A percentile compares a stretch with the other conserved stretches of the same genome.
Evolutionary conservation across 441 rosid genomes (phyloP).

Genomic region (Iberis amara): DNA sequence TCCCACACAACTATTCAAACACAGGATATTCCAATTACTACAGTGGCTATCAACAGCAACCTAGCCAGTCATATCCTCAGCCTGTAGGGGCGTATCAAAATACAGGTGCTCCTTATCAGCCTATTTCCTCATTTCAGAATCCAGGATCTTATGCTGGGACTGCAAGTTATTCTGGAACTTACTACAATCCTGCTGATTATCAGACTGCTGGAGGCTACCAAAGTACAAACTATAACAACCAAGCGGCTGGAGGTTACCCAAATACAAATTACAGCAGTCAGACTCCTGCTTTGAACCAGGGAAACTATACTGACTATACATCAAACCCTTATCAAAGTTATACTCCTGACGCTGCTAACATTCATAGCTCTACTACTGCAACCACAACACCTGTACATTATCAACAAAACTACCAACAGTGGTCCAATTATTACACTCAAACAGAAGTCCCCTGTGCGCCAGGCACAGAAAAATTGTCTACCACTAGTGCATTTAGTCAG

Average conservation of each 20-base stretch:
- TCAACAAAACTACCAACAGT: slow-evolving; percentile 78
- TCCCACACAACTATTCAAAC: slow-evolving; percentile 66
- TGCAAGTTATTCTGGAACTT: slow-evolving; percentile 92
- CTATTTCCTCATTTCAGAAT: slow-evolving; percentile 85
- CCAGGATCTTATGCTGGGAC: slow-evolving; percentile 98
- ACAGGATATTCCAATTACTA: slow-evolving; percentile 77
- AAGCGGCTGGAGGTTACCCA: slow-evolving; percentile 73
- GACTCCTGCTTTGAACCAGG: slow-evolving; percentile 52
- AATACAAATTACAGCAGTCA: slow-evolving; percentile 70
- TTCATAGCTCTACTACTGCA: slow-evolving; percentile 51
- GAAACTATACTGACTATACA: slow-evolving; percentile 59
- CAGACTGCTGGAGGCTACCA: slow-evolving; percentile 97
- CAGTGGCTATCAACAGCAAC: slow-evolving; percentile 76
- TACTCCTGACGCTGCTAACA: slow-evolving; percentile 44
- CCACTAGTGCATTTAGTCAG: slow-evolving; percentile 47
- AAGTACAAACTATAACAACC: slow-evolving; percentile 65
- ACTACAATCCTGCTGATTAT: slow-evolving; percentile 98
- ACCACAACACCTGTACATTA: slow-evolving; percentile 53
- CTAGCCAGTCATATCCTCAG: slow-evolving; percentile 70
- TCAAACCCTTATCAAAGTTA: slow-evolving; percentile 67
- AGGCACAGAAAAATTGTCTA: slow-evolving; percentile 78
- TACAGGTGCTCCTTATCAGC: slow-evolving; percentile 95
- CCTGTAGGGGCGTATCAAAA: slow-evolving; percentile 92
- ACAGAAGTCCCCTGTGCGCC: slow-evolving; percentile 97
- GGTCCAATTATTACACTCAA: slow-evolving; percentile 81